Evolutionary conservation across 306 rosid species (phyloP), one percentile per base, ranked within the genome.

Genomic region (Ammopiptanthus mongolicus): DNA sequence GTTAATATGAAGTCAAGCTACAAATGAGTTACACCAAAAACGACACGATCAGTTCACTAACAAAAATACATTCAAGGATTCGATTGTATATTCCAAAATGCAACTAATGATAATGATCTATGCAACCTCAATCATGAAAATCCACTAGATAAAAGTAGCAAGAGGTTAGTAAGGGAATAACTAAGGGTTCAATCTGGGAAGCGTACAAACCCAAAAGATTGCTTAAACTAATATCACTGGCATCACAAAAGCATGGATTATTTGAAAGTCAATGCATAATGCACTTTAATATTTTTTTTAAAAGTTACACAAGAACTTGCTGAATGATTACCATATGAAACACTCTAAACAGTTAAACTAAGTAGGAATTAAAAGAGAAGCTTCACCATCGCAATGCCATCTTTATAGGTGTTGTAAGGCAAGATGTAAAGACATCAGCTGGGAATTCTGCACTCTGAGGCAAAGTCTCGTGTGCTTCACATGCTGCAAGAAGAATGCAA

Each of bases 401-500:
- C 94, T 96, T 96, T 70, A 92, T 92, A 36, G 99, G 99, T 13
- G 98, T 96, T 55, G 99, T 96, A 64, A 96, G 99, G 85, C 98
- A 96, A 48, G 99, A 88, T 56, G 99, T 96, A 84, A 92, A 96
- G 73, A 92, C 89, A 83, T 96, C 98, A 41, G 99, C 99, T 23
- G 98, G 99, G 84, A 96, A 96, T 81, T 96, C 99, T 74, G 89
- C 92, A 90, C 97, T 96, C 80, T 92, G 98, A 11, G 99, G 99
- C 73, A 96, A 96, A 69, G 98, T 92, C 77, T 96, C 99, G 1
- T 96, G 98, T 36, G 96, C 89, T 87, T 92, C 98, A 85, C 99
- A 92, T 42, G 99, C 96, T 6, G 98, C 99, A 83, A 96, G 99
- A 75, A 96, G 82, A 78, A 96, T 96, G 81, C 98, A 92, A 87